Conservation (phyloP, 2,329 filamentous ascomycete species). For the Fusarium sp. region DNA sequence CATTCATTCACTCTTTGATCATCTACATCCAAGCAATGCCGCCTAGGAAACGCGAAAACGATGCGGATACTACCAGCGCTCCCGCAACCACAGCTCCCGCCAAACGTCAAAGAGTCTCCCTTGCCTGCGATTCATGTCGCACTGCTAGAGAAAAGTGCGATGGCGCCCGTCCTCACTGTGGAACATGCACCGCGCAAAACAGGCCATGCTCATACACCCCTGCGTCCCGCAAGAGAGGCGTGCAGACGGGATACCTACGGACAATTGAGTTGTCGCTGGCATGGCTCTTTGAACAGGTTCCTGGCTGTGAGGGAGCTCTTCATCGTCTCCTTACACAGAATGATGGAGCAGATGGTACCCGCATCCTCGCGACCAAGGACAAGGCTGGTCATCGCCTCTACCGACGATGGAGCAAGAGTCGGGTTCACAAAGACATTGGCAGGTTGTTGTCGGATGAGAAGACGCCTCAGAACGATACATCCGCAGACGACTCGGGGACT, state of each 20-base stretch:
- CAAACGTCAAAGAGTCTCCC: conserved; percentile 71
- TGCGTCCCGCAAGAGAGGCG: conserved; percentile 77
- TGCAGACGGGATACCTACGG: conserved; percentile 82
- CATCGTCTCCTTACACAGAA: conserved; percentile 60
- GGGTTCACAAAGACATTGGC: conserved; percentile 69
- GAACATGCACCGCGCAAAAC: conserved; percentile 69
- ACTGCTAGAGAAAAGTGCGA: conserved; percentile 76
- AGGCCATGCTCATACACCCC: conserved; percentile 76
- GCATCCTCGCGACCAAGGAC: conserved; percentile 60
- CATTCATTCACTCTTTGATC: conserved; percentile 14
- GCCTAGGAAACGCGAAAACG: conserved; percentile 47
- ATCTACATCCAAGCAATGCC: conserved; percentile 47
- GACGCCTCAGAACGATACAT: conserved; percentile 45
- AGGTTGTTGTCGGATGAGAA: conserved; percentile 62
- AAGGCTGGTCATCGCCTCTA: conserved; percentile 64
- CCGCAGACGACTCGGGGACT: conserved; percentile 45
- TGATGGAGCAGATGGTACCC: conserved; percentile 50
- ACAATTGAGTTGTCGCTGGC: conserved; percentile 75
- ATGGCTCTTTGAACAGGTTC: conserved; percentile 69
- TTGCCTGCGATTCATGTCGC: conserved; percentile 75
- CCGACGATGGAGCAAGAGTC: conserved; percentile 68
- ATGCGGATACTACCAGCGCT: conserved; percentile 40
- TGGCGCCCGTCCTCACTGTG: conserved; percentile 71
- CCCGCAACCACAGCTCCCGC: conserved; percentile 37
- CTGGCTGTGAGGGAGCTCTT: conserved; percentile 66